phyloP scores from a whole-genome alignment of 2,329 filamentous ascomycete species.

The Chalara sp. region DNA sequence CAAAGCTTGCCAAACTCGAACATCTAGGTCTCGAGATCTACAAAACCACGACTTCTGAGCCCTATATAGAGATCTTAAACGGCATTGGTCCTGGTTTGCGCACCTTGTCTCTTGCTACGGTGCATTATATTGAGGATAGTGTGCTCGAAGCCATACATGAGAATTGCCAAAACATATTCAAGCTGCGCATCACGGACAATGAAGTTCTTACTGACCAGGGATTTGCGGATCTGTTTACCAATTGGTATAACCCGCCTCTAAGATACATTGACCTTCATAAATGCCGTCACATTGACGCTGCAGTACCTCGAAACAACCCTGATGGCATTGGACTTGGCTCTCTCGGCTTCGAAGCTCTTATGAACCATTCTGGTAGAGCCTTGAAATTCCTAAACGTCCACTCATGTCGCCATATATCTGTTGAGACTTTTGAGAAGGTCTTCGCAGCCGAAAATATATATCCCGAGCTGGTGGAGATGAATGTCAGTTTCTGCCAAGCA shows the following conservation, averaged over 20 bases:
- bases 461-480: slow-evolving; percentile 61
- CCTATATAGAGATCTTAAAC: slow-evolving; percentile 54
- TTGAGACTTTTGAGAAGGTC: slow-evolving; percentile 64
- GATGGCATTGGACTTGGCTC: slow-evolving; percentile 67
- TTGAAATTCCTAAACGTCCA: slow-evolving; percentile 70
- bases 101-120: slow-evolving; percentile 71
- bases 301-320: slow-evolving; percentile 57
- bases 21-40: slow-evolving; percentile 70
- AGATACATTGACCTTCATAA: slow-evolving; percentile 67
- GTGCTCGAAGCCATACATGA: slow-evolving; percentile 66
- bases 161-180: slow-evolving; percentile 60
- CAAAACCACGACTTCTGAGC: slow-evolving; percentile 44
- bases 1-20: slow-evolving; percentile 54
- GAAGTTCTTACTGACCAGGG: slow-evolving; percentile 67
- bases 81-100: slow-evolving; percentile 59
- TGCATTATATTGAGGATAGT: slow-evolving; percentile 58
- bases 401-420: slow-evolving; percentile 75
- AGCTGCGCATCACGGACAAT: slow-evolving; percentile 78
- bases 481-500: slow-evolving; percentile 69
- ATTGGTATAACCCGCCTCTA: slow-evolving; percentile 70
- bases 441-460: slow-evolving; percentile 60
- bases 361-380: slow-evolving; percentile 69
- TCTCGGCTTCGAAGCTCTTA: slow-evolving; percentile 70
- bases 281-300: slow-evolving; percentile 70
- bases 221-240: slow-evolving; percentile 64